Percentiles rank a stretch among this genome's conserved stretches.
Conservation (phyloP, 2,329 filamentous ascomycete genomes). For the Paecilomyces sp. region DNA sequence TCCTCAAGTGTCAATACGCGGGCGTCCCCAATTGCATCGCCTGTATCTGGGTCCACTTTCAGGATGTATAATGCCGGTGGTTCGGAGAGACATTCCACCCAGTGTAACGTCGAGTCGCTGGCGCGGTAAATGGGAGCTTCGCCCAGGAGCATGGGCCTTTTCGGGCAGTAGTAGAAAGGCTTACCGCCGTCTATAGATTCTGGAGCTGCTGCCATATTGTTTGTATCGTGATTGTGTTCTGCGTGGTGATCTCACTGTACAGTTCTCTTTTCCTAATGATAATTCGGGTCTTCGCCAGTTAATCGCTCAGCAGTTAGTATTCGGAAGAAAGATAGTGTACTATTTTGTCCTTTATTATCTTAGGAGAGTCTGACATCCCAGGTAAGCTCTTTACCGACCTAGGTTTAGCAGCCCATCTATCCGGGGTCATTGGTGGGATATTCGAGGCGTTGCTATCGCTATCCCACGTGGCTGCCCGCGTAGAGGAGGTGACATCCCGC, state of each 20-base stretch:
- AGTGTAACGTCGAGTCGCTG: slow-evolving; percentile 24
- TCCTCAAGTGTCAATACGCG: slow-evolving; percentile 23
- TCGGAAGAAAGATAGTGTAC: background rate
- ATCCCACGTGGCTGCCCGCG: slow-evolving; percentile 4
- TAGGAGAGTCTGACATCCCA: background rate
- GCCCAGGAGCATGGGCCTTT: slow-evolving; percentile 18
- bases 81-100: slow-evolving; percentile 23
- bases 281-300: background rate
- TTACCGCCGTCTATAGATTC: slow-evolving; percentile 9
- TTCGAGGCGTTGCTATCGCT: background rate
- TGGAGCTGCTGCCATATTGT: slow-evolving; percentile 2
- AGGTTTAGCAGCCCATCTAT: background rate
- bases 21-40: slow-evolving; percentile 16
- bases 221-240: background rate
- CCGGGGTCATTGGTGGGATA: background rate
- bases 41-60: slow-evolving; percentile 22
- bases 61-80: slow-evolving; percentile 28
- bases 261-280: too few relatives aligned
- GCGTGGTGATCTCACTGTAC: background rate
- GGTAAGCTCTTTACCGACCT: background rate
- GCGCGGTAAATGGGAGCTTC: slow-evolving; percentile 25
- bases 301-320: background rate
- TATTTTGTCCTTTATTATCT: background rate
- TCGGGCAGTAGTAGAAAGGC: slow-evolving; percentile 11
- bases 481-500: slow-evolving; percentile 1